Evolutionary conservation across 257 asterid genomes (phyloP).

Genomic region (Anisodus acutangulus): DNA sequence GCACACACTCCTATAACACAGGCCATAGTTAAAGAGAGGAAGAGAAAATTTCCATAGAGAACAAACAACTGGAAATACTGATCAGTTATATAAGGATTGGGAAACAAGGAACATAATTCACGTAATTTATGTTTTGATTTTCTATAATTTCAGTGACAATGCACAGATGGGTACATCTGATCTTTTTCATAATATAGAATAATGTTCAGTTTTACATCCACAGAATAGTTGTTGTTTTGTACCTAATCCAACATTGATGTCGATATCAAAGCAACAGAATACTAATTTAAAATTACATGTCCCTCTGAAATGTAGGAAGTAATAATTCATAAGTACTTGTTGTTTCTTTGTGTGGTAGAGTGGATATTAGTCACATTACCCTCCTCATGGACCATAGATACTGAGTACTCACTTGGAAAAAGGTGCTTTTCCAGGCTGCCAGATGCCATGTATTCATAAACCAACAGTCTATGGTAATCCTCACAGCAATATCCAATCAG

Average conservation of each 20-base stretch:
- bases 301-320: background rate
- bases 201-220: constrained; percentile 14
- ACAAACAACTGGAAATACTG: background rate
- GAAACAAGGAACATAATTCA: background rate
- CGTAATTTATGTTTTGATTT: background rate
- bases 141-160: constrained; percentile 17
- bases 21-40: constrained; percentile 25
- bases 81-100: background rate
- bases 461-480: constrained; percentile 83
- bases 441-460: constrained; percentile 91
- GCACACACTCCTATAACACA: constrained; percentile 67
- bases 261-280: background rate
- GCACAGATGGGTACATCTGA: background rate
- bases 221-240: background rate
- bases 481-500: constrained; percentile 92
- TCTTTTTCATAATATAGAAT: background rate
- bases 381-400: background rate
- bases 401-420: constrained; percentile 65
- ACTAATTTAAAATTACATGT: background rate
- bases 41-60: background rate
- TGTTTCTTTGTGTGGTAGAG: background rate
- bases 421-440: constrained; percentile 94
- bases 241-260: background rate
- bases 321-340: background rate
- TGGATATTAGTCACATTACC: constrained; percentile 13